Evolutionary conservation across 176 grass and related monocot species (phyloP), one percentile per base, ranked within the genome.

Genomic region (Carex kokanica): DNA sequence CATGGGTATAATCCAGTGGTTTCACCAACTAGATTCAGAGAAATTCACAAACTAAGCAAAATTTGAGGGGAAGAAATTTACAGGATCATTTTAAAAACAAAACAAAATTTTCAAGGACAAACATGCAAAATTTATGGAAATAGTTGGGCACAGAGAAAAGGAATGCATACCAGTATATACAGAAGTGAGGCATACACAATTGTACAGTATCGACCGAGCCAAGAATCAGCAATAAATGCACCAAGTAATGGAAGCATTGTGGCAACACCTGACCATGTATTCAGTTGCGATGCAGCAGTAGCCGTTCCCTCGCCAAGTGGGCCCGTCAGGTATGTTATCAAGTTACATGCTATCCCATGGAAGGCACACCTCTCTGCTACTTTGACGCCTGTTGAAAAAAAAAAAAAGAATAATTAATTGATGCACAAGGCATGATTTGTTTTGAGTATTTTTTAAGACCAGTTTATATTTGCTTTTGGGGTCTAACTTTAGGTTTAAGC

Each of bases 271-370:
- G 27, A 47, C 85, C 85, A 90, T 14, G 64, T 83, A 55, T 90
- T 84, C 63, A 86, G 27, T 2, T 40, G 32, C 0, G 81, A 58
- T 8, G 88, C 88, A 8, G 83, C 88, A 18, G 55, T 38, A 59
- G 85, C 88, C 36, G 84, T 90, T 47, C 85, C 59, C 84, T 84
- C 80, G 2, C 81, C 53, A 8, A 90, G 80, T 51, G 84, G 81
- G 0, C 88, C 88, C 2, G 88, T 90, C 18, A 90, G 54, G 54
- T 87, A 90, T 59, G 67, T 84, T 17, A 90, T 90, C 54, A 90
- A 65, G 41, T 90, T 90, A 8, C 9, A 40, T 20, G 80, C 18
- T n/a, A 90, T 68, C 1, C 88, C 88, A 36, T 59, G 81, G 84
- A 36, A 90, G 8, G 88, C 80, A 16, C 54, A 84, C 38, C 88